Evolutionary conservation across 805 yeast genomes (phyloP), one percentile per base, ranked within the genome.

Genomic region (Wickerhamomyces rabaulensis): DNA sequence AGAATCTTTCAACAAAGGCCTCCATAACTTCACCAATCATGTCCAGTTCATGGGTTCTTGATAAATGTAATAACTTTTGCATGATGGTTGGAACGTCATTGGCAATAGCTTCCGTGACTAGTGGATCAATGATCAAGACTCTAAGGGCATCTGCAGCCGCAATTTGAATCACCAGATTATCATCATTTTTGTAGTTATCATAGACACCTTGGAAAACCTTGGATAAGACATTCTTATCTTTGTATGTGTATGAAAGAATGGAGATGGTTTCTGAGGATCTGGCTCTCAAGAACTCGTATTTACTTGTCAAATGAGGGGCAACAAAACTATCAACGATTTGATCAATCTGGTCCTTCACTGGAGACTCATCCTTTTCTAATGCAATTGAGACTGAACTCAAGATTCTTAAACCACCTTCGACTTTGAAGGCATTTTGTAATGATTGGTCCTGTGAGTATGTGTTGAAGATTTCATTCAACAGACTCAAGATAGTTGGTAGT

Each of bases 21-120:
- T 94, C 98, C 83, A 94, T 89, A n/a, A 92, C 96, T 42, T 82
- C 85, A 8, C 95, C 79, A 20, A 94, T 73, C 33, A 88, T 77
- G 59, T 95, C 99, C 52, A 84, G 78, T 59, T 94, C 99, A 55
- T 89, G 82, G 45, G 80, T 79, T 61, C 86, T 83, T 7, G 95
- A 84, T 38, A 94, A 66, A 35, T 78, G 80, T 55, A 94, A 70
- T 47, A 94, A 69, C 54, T 79, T 83, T 52, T 88, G 87, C 85
- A 94, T 86, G 4, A 92, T 81, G 10, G 82, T 83, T 35, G 94
- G 82, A 49, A 94, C 87, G 47, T 86, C 82, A 2, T 75, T 63
- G 6, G 87, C 76, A 39, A 95, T 72, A 12, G 85, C 87, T 26
- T 78, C 80, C 53, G 79, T 79, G 54, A 92, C 89, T 40, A 80